A percentile compares a stretch with the other conserved stretches of the same genome.
These are phyloP conservation scores for Prinsepia uniflora DNA, from an alignment of 306 rosid genomes.

Conservation along the genomic window DNA sequence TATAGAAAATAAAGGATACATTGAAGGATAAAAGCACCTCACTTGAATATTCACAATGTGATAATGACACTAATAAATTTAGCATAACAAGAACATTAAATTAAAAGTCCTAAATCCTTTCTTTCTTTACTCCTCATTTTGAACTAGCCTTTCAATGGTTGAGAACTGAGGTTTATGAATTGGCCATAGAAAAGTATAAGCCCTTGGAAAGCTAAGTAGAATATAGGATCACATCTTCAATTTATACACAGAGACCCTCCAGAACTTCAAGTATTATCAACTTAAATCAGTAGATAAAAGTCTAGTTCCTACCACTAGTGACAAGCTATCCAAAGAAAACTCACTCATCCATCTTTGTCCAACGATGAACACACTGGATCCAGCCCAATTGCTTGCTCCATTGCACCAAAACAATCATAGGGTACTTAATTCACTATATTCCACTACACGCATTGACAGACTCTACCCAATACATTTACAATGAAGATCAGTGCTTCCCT, in stretches of 20 bases:
- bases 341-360: background rate
- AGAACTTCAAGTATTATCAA: background rate
- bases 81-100: background rate
- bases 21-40: background rate
- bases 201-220: background rate
- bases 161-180: background rate
- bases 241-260: background rate
- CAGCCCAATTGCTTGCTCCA: background rate
- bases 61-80: background rate
- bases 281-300: background rate
- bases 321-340: background rate
- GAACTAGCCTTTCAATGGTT: background rate
- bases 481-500: conserved; percentile 2
- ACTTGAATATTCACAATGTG: background rate
- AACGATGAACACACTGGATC: conserved; percentile 1
- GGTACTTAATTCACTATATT: conserved; percentile 8
- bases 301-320: background rate
- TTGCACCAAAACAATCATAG: background rate
- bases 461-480: background rate
- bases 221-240: background rate
- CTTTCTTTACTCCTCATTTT: background rate
- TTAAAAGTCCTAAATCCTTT: background rate
- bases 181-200: conserved; percentile 5
- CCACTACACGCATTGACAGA: conserved; percentile 5
- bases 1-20: conserved; percentile 1